Conservation (phyloP, 176 grass and related monocot species). For the Carex littledalei region DNA sequence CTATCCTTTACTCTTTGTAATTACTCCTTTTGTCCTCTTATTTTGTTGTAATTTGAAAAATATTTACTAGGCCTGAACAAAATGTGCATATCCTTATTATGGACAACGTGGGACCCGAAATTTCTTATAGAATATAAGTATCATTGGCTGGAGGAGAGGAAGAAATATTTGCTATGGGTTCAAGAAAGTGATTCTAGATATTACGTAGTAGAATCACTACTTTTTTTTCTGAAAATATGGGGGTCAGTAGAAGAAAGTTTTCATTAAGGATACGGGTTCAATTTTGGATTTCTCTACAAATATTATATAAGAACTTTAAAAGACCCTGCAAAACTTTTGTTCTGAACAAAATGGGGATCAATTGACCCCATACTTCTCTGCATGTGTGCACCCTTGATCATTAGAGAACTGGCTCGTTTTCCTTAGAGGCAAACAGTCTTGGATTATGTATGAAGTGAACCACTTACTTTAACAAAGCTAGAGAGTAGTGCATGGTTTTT, state of each 20-base stretch:
- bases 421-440: not conserved
- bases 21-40: not conserved
- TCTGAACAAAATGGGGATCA: not conserved
- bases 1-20: not conserved
- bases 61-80: not conserved
- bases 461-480: not conserved
- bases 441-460: not conserved
- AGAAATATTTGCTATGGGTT: not conserved
- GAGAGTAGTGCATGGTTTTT: not conserved
- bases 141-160: not conserved
- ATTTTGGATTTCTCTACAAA: not conserved
- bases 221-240: not conserved
- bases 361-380: not conserved
- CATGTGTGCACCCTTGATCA: not conserved
- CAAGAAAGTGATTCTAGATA: not conserved
- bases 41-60: not conserved
- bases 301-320: not conserved
- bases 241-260: not conserved
- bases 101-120: not conserved
- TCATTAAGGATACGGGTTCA: not conserved
- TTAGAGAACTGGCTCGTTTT: not conserved
- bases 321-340: not conserved
- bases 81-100: not conserved
- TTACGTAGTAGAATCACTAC: not conserved
- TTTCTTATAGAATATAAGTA: not conserved